A percentile compares a stretch with the other conserved stretches of the same genome.
phyloP scores from a whole-genome alignment of 441 rosid genomes.

The Arabidopsis lyrata region DNA sequence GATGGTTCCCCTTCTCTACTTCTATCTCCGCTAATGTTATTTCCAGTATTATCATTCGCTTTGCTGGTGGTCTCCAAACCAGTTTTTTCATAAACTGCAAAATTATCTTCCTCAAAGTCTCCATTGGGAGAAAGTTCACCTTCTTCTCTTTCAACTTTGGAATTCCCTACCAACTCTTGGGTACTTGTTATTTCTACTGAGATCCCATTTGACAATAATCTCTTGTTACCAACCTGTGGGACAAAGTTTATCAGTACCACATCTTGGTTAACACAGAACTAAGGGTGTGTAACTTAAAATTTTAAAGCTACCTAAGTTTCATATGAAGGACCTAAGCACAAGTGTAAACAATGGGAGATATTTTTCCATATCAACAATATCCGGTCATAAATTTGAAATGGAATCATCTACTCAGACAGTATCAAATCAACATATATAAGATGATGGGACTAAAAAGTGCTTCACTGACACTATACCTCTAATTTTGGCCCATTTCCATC shows the following conservation, averaged over 20 bases:
- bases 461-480: constrained; percentile 38
- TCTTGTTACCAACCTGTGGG: constrained; percentile 63
- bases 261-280: constrained; percentile 18
- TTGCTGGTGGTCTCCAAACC: constrained; percentile 62
- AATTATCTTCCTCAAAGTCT: constrained; percentile 95
- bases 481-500: constrained; percentile 58
- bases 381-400: not conserved
- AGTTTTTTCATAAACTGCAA: constrained; percentile 73
- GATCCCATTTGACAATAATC: constrained; percentile 61
- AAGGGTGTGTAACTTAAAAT: not conserved
- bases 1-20: constrained; percentile 20
- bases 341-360: not conserved
- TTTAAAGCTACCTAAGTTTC: not conserved
- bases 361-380: constrained; percentile 4
- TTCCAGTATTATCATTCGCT: constrained; percentile 26
- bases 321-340: constrained; percentile 12
- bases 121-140: constrained; percentile 97
- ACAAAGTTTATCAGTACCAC: constrained; percentile 25
- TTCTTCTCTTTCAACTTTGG: constrained; percentile 94
- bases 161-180: constrained; percentile 60
- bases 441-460: constrained; percentile 12
- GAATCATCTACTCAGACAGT: not conserved
- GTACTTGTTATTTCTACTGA: constrained; percentile 51
- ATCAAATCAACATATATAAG: constrained; percentile 16
- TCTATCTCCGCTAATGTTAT: constrained; percentile 8